Base-by-base conservation (phyloP, 1,284 basidiomycete genomes). In the Apiotrichum brassicae region DNA sequence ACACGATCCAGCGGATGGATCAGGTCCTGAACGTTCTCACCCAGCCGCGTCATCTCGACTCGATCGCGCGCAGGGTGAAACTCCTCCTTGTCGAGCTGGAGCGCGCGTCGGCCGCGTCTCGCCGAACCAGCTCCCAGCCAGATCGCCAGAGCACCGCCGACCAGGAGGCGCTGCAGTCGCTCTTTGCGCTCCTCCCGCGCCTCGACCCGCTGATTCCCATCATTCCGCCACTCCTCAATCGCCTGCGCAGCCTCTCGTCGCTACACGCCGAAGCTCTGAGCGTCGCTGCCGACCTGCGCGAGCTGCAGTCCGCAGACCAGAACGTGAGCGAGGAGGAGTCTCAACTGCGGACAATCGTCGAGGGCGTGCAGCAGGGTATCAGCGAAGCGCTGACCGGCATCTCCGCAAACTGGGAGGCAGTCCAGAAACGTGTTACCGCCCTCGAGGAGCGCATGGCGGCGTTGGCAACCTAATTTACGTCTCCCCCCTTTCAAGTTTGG, bases 1-100 rank as follows among this genome's bases (percentile, higher is more conserved):
- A 81, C 83, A 82, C 90, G 37, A 77, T 97, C 36, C 80, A 80
- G 16, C 83, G 88, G 25, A 80, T 97, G 33, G 90, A 89, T 64
- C 82, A 84, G 24, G 54, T 68, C 49, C 77, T 97, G 25, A 82
- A 84, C 2, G 78, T 97, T 14, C 81, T 98, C 44, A 89, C 92
- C 0, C 92, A 97, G 75, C 94, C 95, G 0, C 83, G 92, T 6
- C 93, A 98, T 68, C 84, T 98, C 33, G 94, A 98, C 70, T 86
- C 90, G n/a, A 87, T 97, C 57, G 91, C 91, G 1, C 82, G 93
- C 16, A 84, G 94, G 8, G 82, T 97, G 58, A 98, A 97, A 65
- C 77, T 97, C 9, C 81, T 97, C 16, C 79, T 94, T 8, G 86
- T 90, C 0, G 94, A 98, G 69, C 81, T 98, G 48, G 94, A 97